Base-by-base conservation (phyloP, 164 flowering plant species). In the Chloranthus sessilifolius region DNA sequence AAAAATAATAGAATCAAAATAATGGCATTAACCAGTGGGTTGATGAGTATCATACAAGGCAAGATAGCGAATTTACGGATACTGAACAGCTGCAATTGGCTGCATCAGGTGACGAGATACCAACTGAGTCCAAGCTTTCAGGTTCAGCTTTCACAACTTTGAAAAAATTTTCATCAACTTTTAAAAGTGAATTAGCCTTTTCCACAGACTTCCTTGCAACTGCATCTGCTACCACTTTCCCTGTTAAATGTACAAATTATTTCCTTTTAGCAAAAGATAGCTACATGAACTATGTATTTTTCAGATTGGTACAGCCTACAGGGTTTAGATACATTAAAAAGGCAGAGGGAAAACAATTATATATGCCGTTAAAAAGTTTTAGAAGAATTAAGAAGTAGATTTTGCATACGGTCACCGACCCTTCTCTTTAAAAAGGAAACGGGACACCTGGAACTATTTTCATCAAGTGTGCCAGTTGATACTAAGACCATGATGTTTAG, bases 11-110 rank as follows among this genome's bases (percentile, higher is more conserved):
- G n/a, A n/a, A n/a, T n/a, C n/a, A n/a, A n/a, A n/a, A n/a, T n/a
- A n/a, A n/a, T n/a, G n/a, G n/a, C n/a, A n/a, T n/a, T n/a, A n/a
- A n/a, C n/a, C n/a, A n/a, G n/a, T n/a, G n/a, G n/a, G 45, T 26
- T 16, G 8, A 41, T 15, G 23, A 50, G 29, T 43, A 19, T 19
- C 56, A 34, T 64, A 69, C 73, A n/a, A 69, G 63, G 45, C 14
- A 56, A 20, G 63, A 46, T 44, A 26, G 58, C 14, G 23, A 12
- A n/a, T 17, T 47, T 38, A 19, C 21, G 12, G 57, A 14, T 8
- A 50, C 62, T 15, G 57, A 43, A 54, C 55, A 52, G 38, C 53
- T 39, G 37, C 61, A 25, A 12, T 28, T 11, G 15, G 11, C 53
- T 19, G 36, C 14, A 52, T 5, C 6, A 33, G 54, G 49, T 40